A percentile compares a stretch with the other conserved stretches of the same genome.
phyloP scores from a whole-genome alignment of 73 alveolate genomes.

The Paramecium tetraurelia region DNA sequence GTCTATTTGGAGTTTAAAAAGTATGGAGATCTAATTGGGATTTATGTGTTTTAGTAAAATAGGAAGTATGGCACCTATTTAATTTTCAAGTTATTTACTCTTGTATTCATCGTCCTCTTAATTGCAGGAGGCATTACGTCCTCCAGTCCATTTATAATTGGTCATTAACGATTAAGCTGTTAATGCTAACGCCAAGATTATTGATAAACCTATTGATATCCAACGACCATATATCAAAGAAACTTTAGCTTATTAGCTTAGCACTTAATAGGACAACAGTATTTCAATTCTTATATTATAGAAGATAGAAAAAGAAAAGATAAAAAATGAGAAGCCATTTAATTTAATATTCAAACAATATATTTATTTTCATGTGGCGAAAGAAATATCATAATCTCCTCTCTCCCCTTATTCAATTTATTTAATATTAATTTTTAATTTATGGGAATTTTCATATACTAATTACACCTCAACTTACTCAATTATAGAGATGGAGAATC shows the following conservation, averaged over 20 bases:
- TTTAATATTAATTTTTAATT: neutral
- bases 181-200: conserved; percentile 42
- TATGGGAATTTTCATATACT: neutral
- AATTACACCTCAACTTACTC: neutral
- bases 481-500: neutral
- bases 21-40: conserved; percentile 52
- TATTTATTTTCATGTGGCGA: neutral
- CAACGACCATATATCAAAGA: conserved; percentile 25
- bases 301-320: conserved; percentile 1
- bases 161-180: neutral
- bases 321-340: conserved; percentile 21
- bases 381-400: neutral
- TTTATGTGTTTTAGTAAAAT: neutral
- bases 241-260: conserved; percentile 49
- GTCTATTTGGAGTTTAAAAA: conserved; percentile 29
- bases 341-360: neutral
- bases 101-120: conserved; percentile 35
- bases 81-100: conserved; percentile 5
- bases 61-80: conserved; percentile 7
- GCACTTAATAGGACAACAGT: neutral
- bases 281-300: neutral
- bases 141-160: conserved; percentile 28
- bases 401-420: neutral
- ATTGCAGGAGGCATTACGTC: conserved; percentile 37
- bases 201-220: conserved; percentile 51